Evolutionary conservation across 164 flowering plant genomes (phyloP), one percentile per base, ranked within the genome.

Genomic region (Macadamia tetraphylla): DNA sequence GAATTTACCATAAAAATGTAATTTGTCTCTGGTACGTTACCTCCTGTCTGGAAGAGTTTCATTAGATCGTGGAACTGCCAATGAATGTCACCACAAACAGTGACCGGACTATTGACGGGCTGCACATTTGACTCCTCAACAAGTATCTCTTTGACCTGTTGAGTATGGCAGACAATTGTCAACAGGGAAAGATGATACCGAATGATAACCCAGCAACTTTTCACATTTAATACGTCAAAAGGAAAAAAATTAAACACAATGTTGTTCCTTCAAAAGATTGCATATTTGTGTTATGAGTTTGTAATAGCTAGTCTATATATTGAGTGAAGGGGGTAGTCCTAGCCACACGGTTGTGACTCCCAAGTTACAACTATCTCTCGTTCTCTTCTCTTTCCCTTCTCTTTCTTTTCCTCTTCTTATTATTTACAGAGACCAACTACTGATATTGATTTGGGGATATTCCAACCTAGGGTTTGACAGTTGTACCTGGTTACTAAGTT

Each of bases 81-180:
- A 52, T 78, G 77, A 10, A 78, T 74, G 29, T 78, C 78, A 49
- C 81, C 81, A 67, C 78, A 78, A 44, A 78, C 72, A 7, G 81
- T 78, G 63, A 78, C 81, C 3, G 81, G 78, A 53, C 81, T 66
- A 63, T 75, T 75, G 29, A 78, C 81, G 4, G 78, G 78, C 65
- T 78, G 81, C n/a, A 78, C 81, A 58, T 79, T 76, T 73, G 79
- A 74, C 51, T 79, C 82, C 78, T 79, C 78, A 49, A 76, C 73
- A 15, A 79, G 65, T 4, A 79, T 62, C 58, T 71, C 67, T 62
- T 71, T 66, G 6, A 77, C 79, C 63, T 76, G 75, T 60, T 73
- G 14, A 13, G 57, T 13, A 4, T 6, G 9, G 12, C 79, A 49
- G 77, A 71, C 12, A 58, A 8, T 6, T 23, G 61, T 58, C 61